Percentiles rank a stretch among this genome's conserved stretches.
phyloP scores from a whole-genome alignment of 345 rosid genomes.

The Camelina laxa region DNA sequence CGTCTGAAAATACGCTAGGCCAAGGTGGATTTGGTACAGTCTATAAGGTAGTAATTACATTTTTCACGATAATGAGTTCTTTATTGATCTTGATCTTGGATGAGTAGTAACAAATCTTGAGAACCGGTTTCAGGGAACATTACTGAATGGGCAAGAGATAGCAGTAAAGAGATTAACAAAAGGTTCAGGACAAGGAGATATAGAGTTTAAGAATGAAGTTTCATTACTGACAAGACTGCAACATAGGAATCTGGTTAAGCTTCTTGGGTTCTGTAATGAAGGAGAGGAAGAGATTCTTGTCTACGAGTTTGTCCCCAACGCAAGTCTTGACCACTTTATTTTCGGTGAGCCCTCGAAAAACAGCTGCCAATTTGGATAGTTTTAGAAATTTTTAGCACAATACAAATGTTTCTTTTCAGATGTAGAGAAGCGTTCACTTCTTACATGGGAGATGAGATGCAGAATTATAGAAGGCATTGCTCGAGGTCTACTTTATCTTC shows the following conservation, averaged over 20 bases:
- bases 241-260: conserved; percentile 54
- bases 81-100: neutral
- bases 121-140: conserved; percentile 45
- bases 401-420: conserved; percentile 5
- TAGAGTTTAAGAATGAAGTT: conserved; percentile 57
- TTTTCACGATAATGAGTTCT: neutral
- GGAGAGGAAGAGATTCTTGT: conserved; percentile 48
- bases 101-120: neutral
- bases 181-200: conserved; percentile 51
- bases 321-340: conserved; percentile 49
- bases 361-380: neutral
- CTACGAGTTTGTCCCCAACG: conserved; percentile 52
- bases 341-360: conserved; percentile 38
- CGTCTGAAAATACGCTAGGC: conserved; percentile 44
- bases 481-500: conserved; percentile 44
- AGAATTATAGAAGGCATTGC: conserved; percentile 44
- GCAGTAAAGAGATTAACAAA: conserved; percentile 52
- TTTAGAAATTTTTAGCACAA: neutral
- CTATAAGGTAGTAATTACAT: conserved; percentile 43
- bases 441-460: conserved; percentile 35
- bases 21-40: conserved; percentile 55
- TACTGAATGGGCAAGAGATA: conserved; percentile 43
- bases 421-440: conserved; percentile 19
- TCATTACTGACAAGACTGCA: conserved; percentile 55
- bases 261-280: conserved; percentile 53